Percentiles rank a stretch among this genome's conserved stretches.
Conservation (phyloP, 352 stramenopile species). For the Phytophthora vignae region DNA sequence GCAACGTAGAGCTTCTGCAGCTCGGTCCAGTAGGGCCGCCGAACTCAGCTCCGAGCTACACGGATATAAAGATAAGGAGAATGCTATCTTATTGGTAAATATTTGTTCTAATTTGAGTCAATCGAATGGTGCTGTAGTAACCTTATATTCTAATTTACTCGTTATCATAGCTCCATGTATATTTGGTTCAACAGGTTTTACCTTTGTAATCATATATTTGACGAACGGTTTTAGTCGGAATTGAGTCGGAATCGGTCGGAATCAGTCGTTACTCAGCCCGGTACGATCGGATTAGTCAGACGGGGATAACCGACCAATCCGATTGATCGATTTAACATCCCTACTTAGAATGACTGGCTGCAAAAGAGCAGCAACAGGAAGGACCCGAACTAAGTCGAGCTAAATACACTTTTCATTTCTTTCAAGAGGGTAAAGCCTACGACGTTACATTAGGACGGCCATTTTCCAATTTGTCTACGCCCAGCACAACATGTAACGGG, state of each 20-base stretch:
- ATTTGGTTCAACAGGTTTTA: not conserved
- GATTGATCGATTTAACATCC: constrained; percentile 12
- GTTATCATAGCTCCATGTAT: not conserved
- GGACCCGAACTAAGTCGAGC: too few relatives aligned
- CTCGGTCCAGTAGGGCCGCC: constrained; percentile 80
- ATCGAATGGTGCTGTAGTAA: not conserved
- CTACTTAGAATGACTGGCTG: too few relatives aligned
- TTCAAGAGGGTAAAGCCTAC: too few relatives aligned
- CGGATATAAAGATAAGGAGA: constrained; percentile 22
- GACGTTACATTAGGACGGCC: too few relatives aligned
- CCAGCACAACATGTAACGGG: too few relatives aligned
- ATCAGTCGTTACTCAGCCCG: not conserved
- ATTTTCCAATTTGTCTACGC: too few relatives aligned
- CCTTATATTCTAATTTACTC: not conserved
- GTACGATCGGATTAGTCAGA: constrained; percentile 1
- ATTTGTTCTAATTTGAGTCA: not conserved
- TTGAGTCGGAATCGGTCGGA: constrained; percentile 2
- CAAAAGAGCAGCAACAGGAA: too few relatives aligned
- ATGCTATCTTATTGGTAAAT: not conserved
- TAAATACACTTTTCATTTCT: too few relatives aligned
- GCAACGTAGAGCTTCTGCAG: constrained; percentile 56
- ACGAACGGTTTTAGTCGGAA: not conserved
- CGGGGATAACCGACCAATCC: constrained; percentile 1
- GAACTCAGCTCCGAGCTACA: constrained; percentile 63
- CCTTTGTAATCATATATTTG: constrained; percentile 4